Evolutionary conservation across 2,329 filamentous ascomycete genomes (phyloP).

Genomic region (Botryotinia globosa): DNA sequence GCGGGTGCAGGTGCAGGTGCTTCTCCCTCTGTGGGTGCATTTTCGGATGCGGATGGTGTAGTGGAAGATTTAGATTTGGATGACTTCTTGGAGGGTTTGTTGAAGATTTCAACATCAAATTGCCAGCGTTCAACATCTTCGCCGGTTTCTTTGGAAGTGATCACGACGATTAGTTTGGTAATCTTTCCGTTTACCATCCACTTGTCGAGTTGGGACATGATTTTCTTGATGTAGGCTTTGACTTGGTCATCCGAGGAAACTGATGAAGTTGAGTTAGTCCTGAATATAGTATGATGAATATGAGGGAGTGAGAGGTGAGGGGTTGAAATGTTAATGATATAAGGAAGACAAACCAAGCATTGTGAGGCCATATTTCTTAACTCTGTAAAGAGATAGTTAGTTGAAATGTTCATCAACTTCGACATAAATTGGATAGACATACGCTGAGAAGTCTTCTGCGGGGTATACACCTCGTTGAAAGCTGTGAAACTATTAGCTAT

Average conservation of each 20-base stretch:
- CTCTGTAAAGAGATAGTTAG: slow-evolving; percentile 44
- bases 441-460: slow-evolving; percentile 94
- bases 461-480: slow-evolving; percentile 87
- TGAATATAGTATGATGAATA: not conserved
- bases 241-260: slow-evolving; percentile 97
- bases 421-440: slow-evolving; percentile 40
- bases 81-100: slow-evolving; percentile 48
- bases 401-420: not conserved
- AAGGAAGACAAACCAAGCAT: slow-evolving; percentile 25
- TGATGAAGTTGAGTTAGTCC: slow-evolving; percentile 34
- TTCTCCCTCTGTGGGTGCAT: slow-evolving; percentile 48
- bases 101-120: slow-evolving; percentile 67
- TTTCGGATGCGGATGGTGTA: slow-evolving; percentile 58
- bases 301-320: not conserved
- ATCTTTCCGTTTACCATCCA: slow-evolving; percentile 99
- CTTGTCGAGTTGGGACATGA: slow-evolving; percentile 95
- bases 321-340: no score
- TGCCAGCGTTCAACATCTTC: slow-evolving; percentile 97
- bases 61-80: slow-evolving; percentile 8
- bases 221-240: slow-evolving; percentile 98
- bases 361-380: slow-evolving; percentile 99
- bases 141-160: slow-evolving; percentile 94
- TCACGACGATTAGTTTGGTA: slow-evolving; percentile 92
- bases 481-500: slow-evolving; percentile 43
- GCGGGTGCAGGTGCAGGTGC: slow-evolving; percentile 36